Base-by-base conservation (phyloP, 2,329 filamentous ascomycete species). In the Stachybotrys elegans region DNA sequence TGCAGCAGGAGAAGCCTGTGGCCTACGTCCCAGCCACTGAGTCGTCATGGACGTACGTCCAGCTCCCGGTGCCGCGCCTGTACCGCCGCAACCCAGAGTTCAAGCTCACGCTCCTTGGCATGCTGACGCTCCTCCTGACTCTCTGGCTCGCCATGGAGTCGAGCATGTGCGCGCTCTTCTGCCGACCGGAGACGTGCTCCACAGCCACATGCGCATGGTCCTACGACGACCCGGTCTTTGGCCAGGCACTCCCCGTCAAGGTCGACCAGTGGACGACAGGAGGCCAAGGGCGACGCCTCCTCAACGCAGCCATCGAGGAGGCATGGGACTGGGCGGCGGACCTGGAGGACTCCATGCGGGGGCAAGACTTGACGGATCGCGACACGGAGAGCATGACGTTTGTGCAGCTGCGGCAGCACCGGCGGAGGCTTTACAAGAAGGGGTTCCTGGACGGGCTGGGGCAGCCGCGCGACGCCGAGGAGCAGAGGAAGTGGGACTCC, bases 191-290 rank as follows among this genome's bases (percentile, higher is more conserved):
- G n/a, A 67, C 67, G 23, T 81, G 79, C 50, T 68, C 68, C 12
- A 57, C 39, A 42, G 58, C 46, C 38, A 68, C 70, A 2, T 82
- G 78, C 55, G 66, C 71, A 27, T 83, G 76, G 76, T 74, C 72
- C 22, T 68, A 71, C 11, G 69, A 76, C 37, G 79, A 83, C 56
- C 80, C 80, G 1, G 71, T 72, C 21, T 83, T 79, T 59, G 79
- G 79, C n/a, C 69, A 67, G 31, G 76, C 78, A 2, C 67, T 83
- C 37, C 79, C 80, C 4, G 72, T 80, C 45, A 83, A 83, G 63
- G 54, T 83, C 12, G 79, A 84, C 55, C 71, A 83, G 52, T 83
- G 79, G 79, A 56, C 68, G 8, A 77, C 75, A 0, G 72, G 75
- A 14, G 78, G 78, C 1, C 62, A 60, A 25, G 75, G 74, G 5